Evolutionary conservation across 2,329 filamentous ascomycete genomes (phyloP).

Genomic region (Colletotrichum tabaci): DNA sequence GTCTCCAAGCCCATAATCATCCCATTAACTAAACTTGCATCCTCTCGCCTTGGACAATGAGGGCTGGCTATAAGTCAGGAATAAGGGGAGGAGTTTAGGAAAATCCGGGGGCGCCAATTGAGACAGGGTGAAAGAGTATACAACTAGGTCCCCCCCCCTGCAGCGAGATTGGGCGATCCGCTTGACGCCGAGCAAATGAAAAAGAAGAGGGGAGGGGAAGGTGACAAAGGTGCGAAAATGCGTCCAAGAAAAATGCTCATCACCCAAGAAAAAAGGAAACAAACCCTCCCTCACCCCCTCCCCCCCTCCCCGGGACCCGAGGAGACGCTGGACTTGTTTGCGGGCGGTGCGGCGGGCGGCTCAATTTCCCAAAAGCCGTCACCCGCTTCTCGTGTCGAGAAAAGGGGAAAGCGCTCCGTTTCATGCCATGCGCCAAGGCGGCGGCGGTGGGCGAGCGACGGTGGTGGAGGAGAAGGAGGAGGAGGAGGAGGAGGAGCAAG

Average conservation of each 20-base stretch:
- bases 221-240: not conserved
- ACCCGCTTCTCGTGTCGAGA: not conserved
- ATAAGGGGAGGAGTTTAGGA: not conserved
- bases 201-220: no score
- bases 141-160: no score
- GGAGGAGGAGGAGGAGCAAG: no score
- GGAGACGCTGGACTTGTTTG: not conserved
- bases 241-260: conserved; percentile 3
- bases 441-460: not conserved
- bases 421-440: conserved; percentile 33
- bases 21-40: no score
- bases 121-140: not conserved
- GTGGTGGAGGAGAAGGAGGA: not conserved
- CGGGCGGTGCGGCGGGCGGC: conserved; percentile 1
- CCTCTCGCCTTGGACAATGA: not conserved
- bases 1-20: no score
- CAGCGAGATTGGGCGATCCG: conserved; percentile 15
- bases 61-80: not conserved
- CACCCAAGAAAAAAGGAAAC: conserved; percentile 4
- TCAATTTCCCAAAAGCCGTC: not conserved
- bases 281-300: no score
- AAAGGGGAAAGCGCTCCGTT: conserved; percentile 23
- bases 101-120: conserved; percentile 3
- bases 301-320: no score
- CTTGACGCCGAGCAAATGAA: not conserved